Evolutionary conservation across 1,284 basidiomycete genomes (phyloP).

Genomic region (Ceratorhiza oryzae-sativae): DNA sequence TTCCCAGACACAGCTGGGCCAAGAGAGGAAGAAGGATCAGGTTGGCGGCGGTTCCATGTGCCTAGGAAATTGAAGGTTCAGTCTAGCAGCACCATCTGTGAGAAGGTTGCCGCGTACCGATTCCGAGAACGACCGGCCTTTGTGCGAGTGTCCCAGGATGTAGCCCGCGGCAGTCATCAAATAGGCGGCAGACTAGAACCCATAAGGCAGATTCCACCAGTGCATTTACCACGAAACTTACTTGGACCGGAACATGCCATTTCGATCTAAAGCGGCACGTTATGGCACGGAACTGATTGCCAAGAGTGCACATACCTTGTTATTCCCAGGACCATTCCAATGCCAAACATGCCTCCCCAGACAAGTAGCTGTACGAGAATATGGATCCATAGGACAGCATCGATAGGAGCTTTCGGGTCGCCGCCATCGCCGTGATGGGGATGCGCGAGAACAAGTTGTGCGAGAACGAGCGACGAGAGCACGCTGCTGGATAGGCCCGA

Average conservation of each 20-base stretch:
- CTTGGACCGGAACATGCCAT: slow-evolving; percentile 88
- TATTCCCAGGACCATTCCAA: slow-evolving; percentile 87
- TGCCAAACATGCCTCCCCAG: slow-evolving; percentile 84
- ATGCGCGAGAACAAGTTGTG: slow-evolving; percentile 23
- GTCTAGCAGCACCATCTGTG: slow-evolving; percentile 7
- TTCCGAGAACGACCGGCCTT: slow-evolving; percentile 72
- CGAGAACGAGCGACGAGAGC: not conserved
- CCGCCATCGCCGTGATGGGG: slow-evolving; percentile 51
- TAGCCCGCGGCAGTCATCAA: slow-evolving; percentile 74
- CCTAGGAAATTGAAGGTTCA: slow-evolving; percentile 43
- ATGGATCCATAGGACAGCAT: slow-evolving; percentile 80
- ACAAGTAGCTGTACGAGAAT: slow-evolving; percentile 75
- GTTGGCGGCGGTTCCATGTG: slow-evolving; percentile 73
- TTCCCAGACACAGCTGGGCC: slow-evolving; percentile 74
- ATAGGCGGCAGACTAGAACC: slow-evolving; percentile 67
- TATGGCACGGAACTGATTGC: slow-evolving; percentile 23
- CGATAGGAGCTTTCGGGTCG: slow-evolving; percentile 70
- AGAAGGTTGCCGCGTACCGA: slow-evolving; percentile 54
- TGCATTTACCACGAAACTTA: slow-evolving; percentile 48
- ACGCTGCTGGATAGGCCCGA: not conserved
- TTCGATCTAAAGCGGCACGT: slow-evolving; percentile 52
- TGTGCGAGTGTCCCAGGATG: slow-evolving; percentile 81
- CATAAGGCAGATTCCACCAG: slow-evolving; percentile 8
- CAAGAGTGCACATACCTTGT: slow-evolving; percentile 58
- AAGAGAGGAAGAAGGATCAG: slow-evolving; percentile 72